These are phyloP conservation scores for Erythrobasidium hasegawianum DNA, from an alignment of 1,284 basidiomycete species.

Conservation along the genomic window DNA sequence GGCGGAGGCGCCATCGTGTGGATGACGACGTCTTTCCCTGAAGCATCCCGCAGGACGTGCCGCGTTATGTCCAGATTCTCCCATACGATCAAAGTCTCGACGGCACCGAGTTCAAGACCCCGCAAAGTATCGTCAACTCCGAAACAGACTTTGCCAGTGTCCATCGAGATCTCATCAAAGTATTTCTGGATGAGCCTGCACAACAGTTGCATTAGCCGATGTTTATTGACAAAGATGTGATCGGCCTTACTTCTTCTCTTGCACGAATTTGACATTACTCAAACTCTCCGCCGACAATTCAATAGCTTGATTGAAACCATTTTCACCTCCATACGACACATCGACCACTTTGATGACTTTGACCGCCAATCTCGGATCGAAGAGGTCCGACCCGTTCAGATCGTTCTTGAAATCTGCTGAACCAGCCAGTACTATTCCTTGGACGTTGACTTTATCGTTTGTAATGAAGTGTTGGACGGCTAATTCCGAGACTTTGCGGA, in stretches of 20 bases:
- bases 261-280: conserved; percentile 98
- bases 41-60: conserved; percentile 80
- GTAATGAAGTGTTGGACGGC: conserved; percentile 99
- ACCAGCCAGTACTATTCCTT: conserved; percentile 94
- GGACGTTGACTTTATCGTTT: conserved; percentile 96
- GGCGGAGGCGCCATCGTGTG: conserved; percentile 53
- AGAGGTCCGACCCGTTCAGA: conserved; percentile 92
- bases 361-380: conserved; percentile 78
- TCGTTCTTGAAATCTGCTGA: conserved; percentile 99
- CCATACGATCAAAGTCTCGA: conserved; percentile 98
- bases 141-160: conserved; percentile 97
- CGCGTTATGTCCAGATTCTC: conserved; percentile 89
- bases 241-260: conserved; percentile 72
- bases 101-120: conserved; percentile 90
- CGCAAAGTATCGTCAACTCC: conserved; percentile 97
- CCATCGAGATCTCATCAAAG: conserved; percentile 98
- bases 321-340: conserved; percentile 98
- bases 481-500: conserved; percentile 94
- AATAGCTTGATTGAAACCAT: conserved; percentile 98
- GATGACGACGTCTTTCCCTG: conserved; percentile 78
- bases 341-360: conserved; percentile 98
- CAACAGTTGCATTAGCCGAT: neutral
- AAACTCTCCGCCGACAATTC: conserved; percentile 93
- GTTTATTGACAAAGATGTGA: neutral
- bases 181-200: conserved; percentile 83